phyloP scores from a whole-genome alignment of 306 rosid genomes.

The Dryas alaskensis region DNA sequence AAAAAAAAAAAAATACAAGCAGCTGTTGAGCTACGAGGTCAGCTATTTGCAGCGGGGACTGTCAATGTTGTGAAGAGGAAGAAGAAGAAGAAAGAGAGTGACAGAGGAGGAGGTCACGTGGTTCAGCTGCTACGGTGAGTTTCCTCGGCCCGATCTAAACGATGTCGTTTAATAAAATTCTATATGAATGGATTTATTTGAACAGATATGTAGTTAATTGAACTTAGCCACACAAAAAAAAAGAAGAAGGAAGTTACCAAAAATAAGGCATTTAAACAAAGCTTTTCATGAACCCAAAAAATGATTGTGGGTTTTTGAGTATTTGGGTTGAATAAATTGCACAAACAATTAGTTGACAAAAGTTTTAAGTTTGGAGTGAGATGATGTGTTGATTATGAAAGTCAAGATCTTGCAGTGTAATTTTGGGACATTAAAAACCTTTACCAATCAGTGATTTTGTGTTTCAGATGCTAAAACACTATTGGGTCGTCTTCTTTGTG shows the following conservation, averaged over 20 bases:
- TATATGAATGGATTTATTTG: background rate
- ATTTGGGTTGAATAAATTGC: background rate
- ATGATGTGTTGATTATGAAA: background rate
- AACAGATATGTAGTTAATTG: background rate
- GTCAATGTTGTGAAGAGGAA: conserved; percentile 4
- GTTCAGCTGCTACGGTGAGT: background rate
- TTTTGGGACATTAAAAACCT: background rate
- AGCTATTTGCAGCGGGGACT: background rate
- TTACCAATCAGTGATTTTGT: conserved; percentile 11
- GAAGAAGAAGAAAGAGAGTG: conserved; percentile 9
- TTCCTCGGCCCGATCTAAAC: conserved; percentile 2
- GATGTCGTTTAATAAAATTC: background rate
- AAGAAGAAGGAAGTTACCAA: background rate
- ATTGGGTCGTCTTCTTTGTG: conserved; percentile 45
- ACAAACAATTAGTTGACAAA: background rate
- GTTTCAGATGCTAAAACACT: conserved; percentile 55
- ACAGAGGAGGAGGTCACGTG: background rate
- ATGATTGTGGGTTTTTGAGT: background rate
- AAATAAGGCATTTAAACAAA: background rate
- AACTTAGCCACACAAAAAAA: too few species aligned
- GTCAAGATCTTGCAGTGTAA: background rate
- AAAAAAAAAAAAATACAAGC: background rate
- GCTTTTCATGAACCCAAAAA: background rate
- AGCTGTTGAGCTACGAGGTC: background rate
- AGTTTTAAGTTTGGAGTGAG: background rate